A percentile compares a stretch with the other conserved stretches of the same genome.
Evolutionary conservation across 2,329 filamentous ascomycete genomes (phyloP).

Genomic region (Chrysoporthe deuterocubensis): DNA sequence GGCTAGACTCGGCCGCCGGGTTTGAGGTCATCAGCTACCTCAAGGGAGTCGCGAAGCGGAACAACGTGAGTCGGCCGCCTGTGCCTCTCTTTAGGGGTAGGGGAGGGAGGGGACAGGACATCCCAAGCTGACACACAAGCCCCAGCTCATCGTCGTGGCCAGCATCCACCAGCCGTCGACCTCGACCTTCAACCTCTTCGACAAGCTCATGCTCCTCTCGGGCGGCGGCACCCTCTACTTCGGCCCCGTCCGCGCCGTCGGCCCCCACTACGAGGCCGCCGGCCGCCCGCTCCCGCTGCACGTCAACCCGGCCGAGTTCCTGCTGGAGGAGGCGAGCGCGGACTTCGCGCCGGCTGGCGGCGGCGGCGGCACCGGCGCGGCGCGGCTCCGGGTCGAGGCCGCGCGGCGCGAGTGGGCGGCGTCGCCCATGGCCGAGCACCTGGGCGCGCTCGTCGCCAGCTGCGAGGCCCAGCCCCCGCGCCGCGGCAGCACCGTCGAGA

Average conservation of each 20-base stretch:
- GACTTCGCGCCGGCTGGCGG: constrained; percentile 66
- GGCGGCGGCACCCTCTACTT: constrained; percentile 74
- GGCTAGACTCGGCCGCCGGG: constrained; percentile 77
- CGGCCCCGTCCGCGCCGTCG: constrained; percentile 62
- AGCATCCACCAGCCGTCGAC: constrained; percentile 88
- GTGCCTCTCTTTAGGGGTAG: too few species aligned
- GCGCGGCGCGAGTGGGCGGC: constrained; percentile 61
- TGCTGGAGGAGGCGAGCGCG: constrained; percentile 78
- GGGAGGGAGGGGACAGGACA: too few species aligned
- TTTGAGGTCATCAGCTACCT: constrained; percentile 78
- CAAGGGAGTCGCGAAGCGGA: constrained; percentile 64
- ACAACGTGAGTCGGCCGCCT: constrained; percentile 55
- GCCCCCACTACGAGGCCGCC: constrained; percentile 65
- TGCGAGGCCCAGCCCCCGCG: constrained; percentile 38
- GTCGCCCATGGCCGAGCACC: constrained; percentile 41
- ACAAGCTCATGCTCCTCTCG: constrained; percentile 77
- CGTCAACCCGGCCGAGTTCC: constrained; percentile 79
- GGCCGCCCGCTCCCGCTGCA: constrained; percentile 68
- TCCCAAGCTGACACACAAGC: background rate
- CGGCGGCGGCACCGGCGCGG: constrained; percentile 35
- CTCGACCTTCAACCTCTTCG: constrained; percentile 77
- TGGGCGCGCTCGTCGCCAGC: constrained; percentile 33
- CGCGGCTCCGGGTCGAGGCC: constrained; percentile 51
- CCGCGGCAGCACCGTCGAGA: constrained; percentile 26
- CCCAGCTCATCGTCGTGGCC: constrained; percentile 73